A percentile compares a stretch with the other conserved stretches of the same genome.
These are phyloP conservation scores for Thraustotheca clavata DNA, from an alignment of 352 stramenopile genomes.

Conservation along the genomic window DNA sequence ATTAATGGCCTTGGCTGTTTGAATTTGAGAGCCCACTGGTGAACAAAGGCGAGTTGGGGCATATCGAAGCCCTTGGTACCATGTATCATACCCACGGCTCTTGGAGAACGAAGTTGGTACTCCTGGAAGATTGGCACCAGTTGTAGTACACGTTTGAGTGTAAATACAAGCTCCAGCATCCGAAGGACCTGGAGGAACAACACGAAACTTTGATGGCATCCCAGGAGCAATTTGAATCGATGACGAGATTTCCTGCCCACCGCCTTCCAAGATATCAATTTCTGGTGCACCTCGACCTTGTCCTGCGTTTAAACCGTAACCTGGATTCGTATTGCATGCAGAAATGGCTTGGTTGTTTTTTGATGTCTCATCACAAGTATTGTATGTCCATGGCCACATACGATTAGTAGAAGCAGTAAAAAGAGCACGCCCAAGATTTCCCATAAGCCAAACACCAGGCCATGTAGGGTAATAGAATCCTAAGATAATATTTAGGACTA, in stretches of 20 bases:
- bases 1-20: neutral
- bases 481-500: slow-evolving; percentile 13
- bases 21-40: neutral
- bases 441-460: slow-evolving; percentile 93
- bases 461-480: slow-evolving; percentile 63
- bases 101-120: slow-evolving; percentile 39
- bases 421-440: slow-evolving; percentile 89
- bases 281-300: slow-evolving; percentile 88
- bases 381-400: slow-evolving; percentile 92
- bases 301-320: slow-evolving; percentile 86
- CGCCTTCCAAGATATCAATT: slow-evolving; percentile 93
- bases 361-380: slow-evolving; percentile 64
- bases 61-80: slow-evolving; percentile 54
- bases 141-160: slow-evolving; percentile 30
- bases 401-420: slow-evolving; percentile 88
- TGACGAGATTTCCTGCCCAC: slow-evolving; percentile 51
- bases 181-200: slow-evolving; percentile 23
- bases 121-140: slow-evolving; percentile 46
- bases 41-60: slow-evolving; percentile 4
- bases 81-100: slow-evolving; percentile 33
- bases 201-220: slow-evolving; percentile 39
- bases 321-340: slow-evolving; percentile 86
- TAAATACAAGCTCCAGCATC: slow-evolving; percentile 35
- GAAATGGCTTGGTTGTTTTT: slow-evolving; percentile 42
- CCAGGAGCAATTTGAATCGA: slow-evolving; percentile 66